Conservation (phyloP, 2,329 filamentous ascomycete genomes). For the Fusarium udum region DNA sequence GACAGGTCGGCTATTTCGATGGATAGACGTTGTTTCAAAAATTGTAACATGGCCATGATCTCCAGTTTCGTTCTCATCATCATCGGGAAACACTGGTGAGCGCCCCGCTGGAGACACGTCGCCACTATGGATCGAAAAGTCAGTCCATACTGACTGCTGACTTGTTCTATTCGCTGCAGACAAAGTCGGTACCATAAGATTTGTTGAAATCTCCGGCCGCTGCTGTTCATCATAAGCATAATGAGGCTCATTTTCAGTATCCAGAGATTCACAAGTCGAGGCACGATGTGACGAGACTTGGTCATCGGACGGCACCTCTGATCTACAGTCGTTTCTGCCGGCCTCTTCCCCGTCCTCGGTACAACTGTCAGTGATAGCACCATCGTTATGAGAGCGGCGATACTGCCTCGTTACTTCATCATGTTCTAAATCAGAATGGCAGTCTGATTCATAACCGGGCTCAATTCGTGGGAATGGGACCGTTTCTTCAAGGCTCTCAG, state of each 20-base stretch:
- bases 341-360: conserved; percentile 50
- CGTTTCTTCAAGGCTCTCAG: conserved; percentile 27
- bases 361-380: conserved; percentile 48
- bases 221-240: conserved; percentile 42
- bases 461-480: conserved; percentile 50
- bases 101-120: conserved; percentile 49
- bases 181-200: conserved; percentile 58
- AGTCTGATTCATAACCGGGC: conserved; percentile 51
- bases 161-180: conserved; percentile 59
- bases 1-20: conserved; percentile 37
- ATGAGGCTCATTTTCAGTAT: conserved; percentile 46
- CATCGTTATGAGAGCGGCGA: conserved; percentile 44
- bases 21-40: conserved; percentile 45
- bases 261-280: conserved; percentile 54
- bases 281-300: conserved; percentile 48
- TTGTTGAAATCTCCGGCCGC: conserved; percentile 53
- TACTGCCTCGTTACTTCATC: conserved; percentile 38
- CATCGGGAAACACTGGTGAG: conserved; percentile 45
- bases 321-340: conserved; percentile 42
- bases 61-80: conserved; percentile 41
- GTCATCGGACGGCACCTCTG: conserved; percentile 44
- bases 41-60: conserved; percentile 48
- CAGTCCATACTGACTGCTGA: conserved; percentile 68
- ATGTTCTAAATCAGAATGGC: conserved; percentile 49
- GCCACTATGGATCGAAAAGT: conserved; percentile 65